phyloP scores from a whole-genome alignment of 805 yeast genomes.

The Komagataella ulmi region DNA sequence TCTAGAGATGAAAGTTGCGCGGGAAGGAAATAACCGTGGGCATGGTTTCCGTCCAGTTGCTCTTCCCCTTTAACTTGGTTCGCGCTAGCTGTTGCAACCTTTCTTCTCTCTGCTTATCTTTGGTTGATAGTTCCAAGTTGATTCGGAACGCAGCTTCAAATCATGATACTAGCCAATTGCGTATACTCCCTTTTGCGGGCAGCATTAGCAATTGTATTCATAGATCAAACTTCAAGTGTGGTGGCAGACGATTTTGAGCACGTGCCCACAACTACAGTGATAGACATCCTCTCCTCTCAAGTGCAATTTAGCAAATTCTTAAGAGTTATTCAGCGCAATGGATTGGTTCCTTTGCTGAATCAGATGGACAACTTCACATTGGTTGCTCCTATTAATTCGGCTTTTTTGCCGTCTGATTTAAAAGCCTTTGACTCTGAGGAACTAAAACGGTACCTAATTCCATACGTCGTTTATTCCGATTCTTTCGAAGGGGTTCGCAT shows the following conservation, averaged over 20 bases:
- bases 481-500: background rate
- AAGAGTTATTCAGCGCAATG: constrained; percentile 45
- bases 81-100: background rate
- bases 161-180: background rate
- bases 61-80: background rate
- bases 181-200: background rate
- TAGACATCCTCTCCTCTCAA: constrained; percentile 57
- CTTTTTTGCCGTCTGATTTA: constrained; percentile 26
- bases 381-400: constrained; percentile 74
- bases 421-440: constrained; percentile 2
- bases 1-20: background rate
- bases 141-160: background rate
- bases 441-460: constrained; percentile 19
- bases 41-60: background rate
- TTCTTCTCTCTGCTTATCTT: background rate
- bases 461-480: constrained; percentile 4
- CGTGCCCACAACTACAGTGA: constrained; percentile 27
- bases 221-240: background rate
- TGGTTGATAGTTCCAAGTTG: background rate
- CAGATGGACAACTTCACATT: constrained; percentile 49
- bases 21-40: background rate
- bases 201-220: background rate
- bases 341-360: constrained; percentile 50
- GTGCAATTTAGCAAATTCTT: constrained; percentile 57
- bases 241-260: background rate